phyloP scores from a whole-genome alignment of 768 basidiomycete species.

The Coprinopsis cinerea region DNA sequence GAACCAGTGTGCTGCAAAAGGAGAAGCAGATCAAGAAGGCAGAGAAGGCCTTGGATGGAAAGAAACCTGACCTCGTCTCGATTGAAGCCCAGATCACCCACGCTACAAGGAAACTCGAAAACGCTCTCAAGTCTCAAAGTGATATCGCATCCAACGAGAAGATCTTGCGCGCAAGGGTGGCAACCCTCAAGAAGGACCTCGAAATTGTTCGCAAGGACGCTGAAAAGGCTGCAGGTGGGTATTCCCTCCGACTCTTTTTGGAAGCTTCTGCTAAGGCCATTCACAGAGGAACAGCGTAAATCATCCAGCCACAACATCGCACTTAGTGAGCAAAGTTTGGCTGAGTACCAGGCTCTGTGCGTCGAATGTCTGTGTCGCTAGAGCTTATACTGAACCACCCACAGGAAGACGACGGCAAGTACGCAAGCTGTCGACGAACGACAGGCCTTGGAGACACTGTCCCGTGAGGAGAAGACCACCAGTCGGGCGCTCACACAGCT shows the following conservation, averaged over 20 bases:
- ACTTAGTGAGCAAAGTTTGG: slow-evolving; percentile 76
- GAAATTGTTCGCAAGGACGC: slow-evolving; percentile 61
- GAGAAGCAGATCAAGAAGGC: slow-evolving; percentile 87
- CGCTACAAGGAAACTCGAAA: slow-evolving; percentile 69
- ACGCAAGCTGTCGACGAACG: slow-evolving; percentile 82
- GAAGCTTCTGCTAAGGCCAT: neutral
- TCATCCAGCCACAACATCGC: slow-evolving; percentile 71
- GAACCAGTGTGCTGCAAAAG: slow-evolving; percentile 70
- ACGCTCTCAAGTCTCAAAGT: slow-evolving; percentile 56
- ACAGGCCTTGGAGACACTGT: slow-evolving; percentile 73
- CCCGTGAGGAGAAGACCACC: slow-evolving; percentile 76
- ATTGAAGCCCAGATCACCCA: slow-evolving; percentile 88
- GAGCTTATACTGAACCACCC: neutral
- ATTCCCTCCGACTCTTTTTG: neutral
- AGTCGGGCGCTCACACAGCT: slow-evolving; percentile 58
- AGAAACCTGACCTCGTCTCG: slow-evolving; percentile 83
- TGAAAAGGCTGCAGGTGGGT: slow-evolving; percentile 71
- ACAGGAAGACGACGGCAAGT: slow-evolving; percentile 75
- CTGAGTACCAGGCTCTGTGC: slow-evolving; percentile 81
- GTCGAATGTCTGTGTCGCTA: slow-evolving; percentile 19
- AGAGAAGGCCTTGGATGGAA: slow-evolving; percentile 82
- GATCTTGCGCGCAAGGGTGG: slow-evolving; percentile 42
- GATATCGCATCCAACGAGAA: slow-evolving; percentile 54
- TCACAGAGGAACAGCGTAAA: slow-evolving; percentile 65
- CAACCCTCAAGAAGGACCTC: slow-evolving; percentile 59